These are phyloP conservation scores for Clathrospora elynae DNA, from an alignment of 2,329 filamentous ascomycete species.

Conservation along the genomic window DNA sequence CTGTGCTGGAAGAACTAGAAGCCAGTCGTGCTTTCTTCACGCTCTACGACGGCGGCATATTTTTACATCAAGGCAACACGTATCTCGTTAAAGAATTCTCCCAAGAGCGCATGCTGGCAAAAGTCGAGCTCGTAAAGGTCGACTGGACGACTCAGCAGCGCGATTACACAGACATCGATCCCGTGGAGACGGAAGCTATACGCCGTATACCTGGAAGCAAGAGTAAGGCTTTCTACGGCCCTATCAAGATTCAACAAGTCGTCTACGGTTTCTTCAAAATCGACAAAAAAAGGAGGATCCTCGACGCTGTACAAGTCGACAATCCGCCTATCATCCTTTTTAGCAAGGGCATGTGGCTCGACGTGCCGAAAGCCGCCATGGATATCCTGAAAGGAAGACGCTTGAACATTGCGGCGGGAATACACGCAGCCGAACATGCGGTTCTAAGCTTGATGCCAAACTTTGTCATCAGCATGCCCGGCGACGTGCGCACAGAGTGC, in stretches of 20 bases:
- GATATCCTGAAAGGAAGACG: constrained; percentile 74
- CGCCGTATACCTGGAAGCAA: constrained; percentile 68
- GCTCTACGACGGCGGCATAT: constrained; percentile 95
- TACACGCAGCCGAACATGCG: constrained; percentile 94
- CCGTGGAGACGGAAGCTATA: constrained; percentile 87
- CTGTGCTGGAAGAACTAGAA: constrained; percentile 93
- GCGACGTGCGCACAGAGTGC: constrained; percentile 92
- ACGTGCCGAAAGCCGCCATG: constrained; percentile 79
- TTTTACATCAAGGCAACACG: constrained; percentile 91
- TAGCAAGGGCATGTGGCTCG: constrained; percentile 93
- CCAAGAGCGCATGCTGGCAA: constrained; percentile 78
- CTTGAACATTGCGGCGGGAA: constrained; percentile 83
- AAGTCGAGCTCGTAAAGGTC: constrained; percentile 85
- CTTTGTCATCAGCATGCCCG: constrained; percentile 86
- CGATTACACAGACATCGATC: constrained; percentile 93
- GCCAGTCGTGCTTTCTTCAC: constrained; percentile 94
- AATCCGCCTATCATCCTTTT: constrained; percentile 87
- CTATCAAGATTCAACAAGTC: constrained; percentile 82
- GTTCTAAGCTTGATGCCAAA: constrained; percentile 85
- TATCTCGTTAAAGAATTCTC: constrained; percentile 91
- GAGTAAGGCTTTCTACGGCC: constrained; percentile 80
- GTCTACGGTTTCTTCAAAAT: constrained; percentile 98
- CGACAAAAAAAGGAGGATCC: constrained; percentile 80
- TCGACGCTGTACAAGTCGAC: constrained; percentile 91
- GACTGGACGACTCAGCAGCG: constrained; percentile 95